Percentiles rank a stretch among this genome's conserved stretches.
Conservation (phyloP, 2,329 filamentous ascomycete genomes). For the Fusarium napiforme region DNA sequence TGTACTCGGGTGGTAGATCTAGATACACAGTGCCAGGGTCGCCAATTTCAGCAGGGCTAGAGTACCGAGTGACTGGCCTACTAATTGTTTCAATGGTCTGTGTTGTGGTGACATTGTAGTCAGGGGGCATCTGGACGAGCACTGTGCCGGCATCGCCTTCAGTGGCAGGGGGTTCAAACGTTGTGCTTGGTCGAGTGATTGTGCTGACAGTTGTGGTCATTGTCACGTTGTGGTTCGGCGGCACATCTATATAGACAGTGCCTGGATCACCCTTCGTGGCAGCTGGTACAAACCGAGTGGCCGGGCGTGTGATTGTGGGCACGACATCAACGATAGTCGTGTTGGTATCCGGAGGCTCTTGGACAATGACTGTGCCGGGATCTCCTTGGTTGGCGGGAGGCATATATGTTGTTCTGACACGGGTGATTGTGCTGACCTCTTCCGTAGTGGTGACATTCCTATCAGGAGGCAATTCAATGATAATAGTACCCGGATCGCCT, state of each 20-base stretch:
- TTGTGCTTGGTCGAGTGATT: constrained; percentile 21
- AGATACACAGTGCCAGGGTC: constrained; percentile 21
- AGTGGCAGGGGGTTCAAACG: constrained; percentile 12
- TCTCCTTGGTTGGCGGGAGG: constrained; percentile 15
- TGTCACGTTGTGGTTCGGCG: constrained; percentile 21
- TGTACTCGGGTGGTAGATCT: constrained; percentile 20
- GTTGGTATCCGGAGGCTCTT: constrained; percentile 18
- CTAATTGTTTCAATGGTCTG: constrained; percentile 13
- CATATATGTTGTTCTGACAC: constrained; percentile 1
- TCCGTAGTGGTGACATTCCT: constrained; percentile 21
- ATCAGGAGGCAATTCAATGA: constrained; percentile 19
- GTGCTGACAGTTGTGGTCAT: constrained; percentile 23
- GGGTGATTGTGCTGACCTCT: background rate
- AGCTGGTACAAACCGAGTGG: constrained; percentile 6
- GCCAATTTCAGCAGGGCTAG: constrained; percentile 2
- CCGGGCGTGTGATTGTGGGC: constrained; percentile 13
- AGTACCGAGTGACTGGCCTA: constrained; percentile 11
- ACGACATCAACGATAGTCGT: constrained; percentile 18
- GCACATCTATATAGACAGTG: constrained; percentile 22
- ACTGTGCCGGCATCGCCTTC: constrained; percentile 22
- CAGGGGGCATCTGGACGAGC: constrained; percentile 16
- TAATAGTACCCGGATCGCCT: constrained; percentile 21
- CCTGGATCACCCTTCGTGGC: constrained; percentile 15
- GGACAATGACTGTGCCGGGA: constrained; percentile 22
- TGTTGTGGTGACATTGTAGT: constrained; percentile 21